Conservation (phyloP, 306 rosid species). For the Nissolia schottii region DNA sequence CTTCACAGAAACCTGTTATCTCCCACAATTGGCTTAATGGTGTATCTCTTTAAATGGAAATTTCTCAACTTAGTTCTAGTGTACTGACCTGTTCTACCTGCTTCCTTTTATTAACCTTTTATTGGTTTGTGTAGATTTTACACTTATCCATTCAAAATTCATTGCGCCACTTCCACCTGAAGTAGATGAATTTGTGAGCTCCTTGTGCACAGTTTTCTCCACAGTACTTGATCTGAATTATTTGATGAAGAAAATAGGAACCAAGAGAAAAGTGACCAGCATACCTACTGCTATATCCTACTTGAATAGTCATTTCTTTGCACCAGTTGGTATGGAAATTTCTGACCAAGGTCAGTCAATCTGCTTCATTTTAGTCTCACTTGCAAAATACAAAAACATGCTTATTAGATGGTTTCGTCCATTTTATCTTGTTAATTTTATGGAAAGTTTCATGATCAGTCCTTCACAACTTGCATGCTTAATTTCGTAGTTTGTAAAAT, state of each 20-base stretch:
- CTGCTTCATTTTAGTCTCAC: background rate
- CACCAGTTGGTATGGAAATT: slow-evolving; percentile 63
- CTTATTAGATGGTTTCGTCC: slow-evolving; percentile 7
- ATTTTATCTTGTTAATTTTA: slow-evolving; percentile 2
- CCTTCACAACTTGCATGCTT: slow-evolving; percentile 5
- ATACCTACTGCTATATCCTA: slow-evolving; percentile 60
- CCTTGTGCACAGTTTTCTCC: slow-evolving; percentile 55
- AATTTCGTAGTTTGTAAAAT: background rate
- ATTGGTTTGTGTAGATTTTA: slow-evolving; percentile 62
- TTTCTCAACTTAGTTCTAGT: slow-evolving; percentile 23
- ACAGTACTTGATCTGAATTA: slow-evolving; percentile 53
- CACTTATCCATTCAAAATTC: slow-evolving; percentile 76
- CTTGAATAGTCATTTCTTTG: slow-evolving; percentile 57
- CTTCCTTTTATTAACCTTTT: slow-evolving; percentile 21
- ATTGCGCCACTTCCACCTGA: slow-evolving; percentile 62
- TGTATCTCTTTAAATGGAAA: slow-evolving; percentile 49
- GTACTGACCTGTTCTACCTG: slow-evolving; percentile 9
- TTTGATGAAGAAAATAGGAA: slow-evolving; percentile 64
- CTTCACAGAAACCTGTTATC: slow-evolving; percentile 95
- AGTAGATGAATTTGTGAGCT: slow-evolving; percentile 57
- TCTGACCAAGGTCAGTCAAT: slow-evolving; percentile 49
- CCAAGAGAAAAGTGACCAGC: slow-evolving; percentile 47
- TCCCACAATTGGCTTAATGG: slow-evolving; percentile 82
- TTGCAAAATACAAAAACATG: slow-evolving; percentile 6
- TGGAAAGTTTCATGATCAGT: background rate